Conservation (phyloP, 2,329 filamentous ascomycete genomes). For the Aschersonia sp. region DNA sequence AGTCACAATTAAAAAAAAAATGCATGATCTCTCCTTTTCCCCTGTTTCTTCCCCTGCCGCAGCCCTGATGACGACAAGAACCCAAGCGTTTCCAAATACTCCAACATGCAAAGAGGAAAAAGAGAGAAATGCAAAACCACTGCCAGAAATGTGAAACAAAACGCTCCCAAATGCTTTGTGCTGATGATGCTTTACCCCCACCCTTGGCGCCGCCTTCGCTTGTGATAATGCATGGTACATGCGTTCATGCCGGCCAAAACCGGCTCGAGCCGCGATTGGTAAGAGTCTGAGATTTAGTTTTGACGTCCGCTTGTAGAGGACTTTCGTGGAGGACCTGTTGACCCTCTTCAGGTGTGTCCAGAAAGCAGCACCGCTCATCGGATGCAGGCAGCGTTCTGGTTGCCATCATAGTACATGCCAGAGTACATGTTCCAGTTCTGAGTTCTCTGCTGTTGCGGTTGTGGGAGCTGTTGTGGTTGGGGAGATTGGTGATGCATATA, state of each 20-base stretch:
- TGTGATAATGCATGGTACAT: background rate
- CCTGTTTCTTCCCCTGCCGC: background rate
- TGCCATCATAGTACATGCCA: constrained; percentile 13
- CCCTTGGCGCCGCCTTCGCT: background rate
- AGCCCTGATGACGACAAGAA: too few relatives aligned
- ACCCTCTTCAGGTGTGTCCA: background rate
- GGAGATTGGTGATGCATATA: constrained; percentile 16
- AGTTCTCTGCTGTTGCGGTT: constrained; percentile 13
- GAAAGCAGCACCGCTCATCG: constrained; percentile 1
- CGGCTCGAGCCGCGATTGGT: too few relatives aligned
- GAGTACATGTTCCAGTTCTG: constrained; percentile 18
- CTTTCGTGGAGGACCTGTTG: background rate
- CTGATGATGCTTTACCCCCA: background rate
- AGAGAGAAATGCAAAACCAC: background rate
- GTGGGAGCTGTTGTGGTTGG: constrained; percentile 12
- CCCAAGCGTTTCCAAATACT: background rate
- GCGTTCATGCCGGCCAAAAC: background rate
- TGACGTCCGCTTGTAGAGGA: too few relatives aligned
- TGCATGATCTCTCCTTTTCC: background rate
- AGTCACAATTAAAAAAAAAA: too few relatives aligned
- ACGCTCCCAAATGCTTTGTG: background rate
- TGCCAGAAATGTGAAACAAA: background rate
- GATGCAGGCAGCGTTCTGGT: constrained; percentile 5
- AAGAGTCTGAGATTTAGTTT: too few relatives aligned
- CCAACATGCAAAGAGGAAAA: background rate